phyloP scores from a whole-genome alignment of 495 filamentous ascomycete species.

The Neurospora pannonica region DNA sequence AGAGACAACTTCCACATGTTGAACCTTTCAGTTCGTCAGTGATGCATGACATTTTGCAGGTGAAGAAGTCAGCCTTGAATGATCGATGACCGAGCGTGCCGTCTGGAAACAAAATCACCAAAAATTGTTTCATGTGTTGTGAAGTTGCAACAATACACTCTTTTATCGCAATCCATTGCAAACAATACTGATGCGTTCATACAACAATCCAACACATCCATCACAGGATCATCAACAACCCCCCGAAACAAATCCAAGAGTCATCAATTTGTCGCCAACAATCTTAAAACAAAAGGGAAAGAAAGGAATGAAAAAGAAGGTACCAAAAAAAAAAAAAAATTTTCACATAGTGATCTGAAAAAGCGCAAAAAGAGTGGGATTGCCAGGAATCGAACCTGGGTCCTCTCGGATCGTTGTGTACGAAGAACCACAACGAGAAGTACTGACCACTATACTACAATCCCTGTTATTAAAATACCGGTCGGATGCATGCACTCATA shows the following conservation, averaged over 20 bases:
- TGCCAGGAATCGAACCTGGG: constrained; percentile 7
- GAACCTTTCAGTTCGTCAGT: neutral
- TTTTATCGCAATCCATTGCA: no score
- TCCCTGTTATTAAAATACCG: neutral
- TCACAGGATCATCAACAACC: no score
- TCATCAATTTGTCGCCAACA: no score
- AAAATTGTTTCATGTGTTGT: no score
- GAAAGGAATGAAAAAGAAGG: neutral
- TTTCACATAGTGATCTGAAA: neutral
- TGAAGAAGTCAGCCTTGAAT: no score
- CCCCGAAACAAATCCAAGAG: no score
- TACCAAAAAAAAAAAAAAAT: no score
- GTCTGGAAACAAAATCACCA: neutral
- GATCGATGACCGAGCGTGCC: no score
- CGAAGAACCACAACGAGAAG: constrained; percentile 6
- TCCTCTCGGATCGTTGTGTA: constrained; percentile 5
- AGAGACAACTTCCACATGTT: neutral
- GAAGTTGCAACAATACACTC: no score
- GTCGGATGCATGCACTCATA: accelerated
- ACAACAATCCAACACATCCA: neutral
- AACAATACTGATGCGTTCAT: neutral
- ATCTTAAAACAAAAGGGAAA: neutral
- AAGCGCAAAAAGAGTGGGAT: neutral
- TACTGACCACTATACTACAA: constrained; percentile 10
- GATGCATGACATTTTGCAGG: no score